Conservation (phyloP, 1,139 yeast species). For the Protomyces lactucae-debilis region DNA sequence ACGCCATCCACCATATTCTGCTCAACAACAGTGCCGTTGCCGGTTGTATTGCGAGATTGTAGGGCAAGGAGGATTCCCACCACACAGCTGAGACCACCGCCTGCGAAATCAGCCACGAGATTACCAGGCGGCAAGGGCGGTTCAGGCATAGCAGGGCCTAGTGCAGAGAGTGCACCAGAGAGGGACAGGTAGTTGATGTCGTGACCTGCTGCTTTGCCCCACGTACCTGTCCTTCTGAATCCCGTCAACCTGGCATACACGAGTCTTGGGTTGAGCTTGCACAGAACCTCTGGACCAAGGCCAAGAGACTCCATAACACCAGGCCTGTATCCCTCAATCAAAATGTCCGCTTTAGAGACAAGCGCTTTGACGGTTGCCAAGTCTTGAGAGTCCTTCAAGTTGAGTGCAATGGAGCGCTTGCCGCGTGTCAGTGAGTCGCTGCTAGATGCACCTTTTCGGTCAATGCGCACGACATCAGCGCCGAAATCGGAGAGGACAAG, state of each 20-base stretch:
- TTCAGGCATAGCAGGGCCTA: conserved; percentile 6
- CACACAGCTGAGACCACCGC: conserved; percentile 33
- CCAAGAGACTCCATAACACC: conserved; percentile 39
- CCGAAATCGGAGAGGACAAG: conserved; percentile 40
- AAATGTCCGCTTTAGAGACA: conserved; percentile 37
- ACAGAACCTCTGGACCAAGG: conserved; percentile 35
- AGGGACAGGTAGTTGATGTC: conserved; percentile 34
- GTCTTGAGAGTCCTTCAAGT: conserved; percentile 36
- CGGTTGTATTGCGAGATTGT: conserved; percentile 20
- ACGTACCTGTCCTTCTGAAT: conserved; percentile 31
- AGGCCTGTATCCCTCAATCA: conserved; percentile 40
- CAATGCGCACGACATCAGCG: conserved; percentile 40
- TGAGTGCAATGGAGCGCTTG: conserved; percentile 38
- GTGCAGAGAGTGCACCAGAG: conserved; percentile 30
- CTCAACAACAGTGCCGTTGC: conserved; percentile 30
- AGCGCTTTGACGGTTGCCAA: conserved; percentile 35
- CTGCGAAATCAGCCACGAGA: conserved; percentile 34
- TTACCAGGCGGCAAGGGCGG: conserved; percentile 21
- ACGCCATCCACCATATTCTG: conserved; percentile 34
- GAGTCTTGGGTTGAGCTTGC: conserved; percentile 27
- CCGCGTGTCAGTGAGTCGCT: conserved; percentile 40
- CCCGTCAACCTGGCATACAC: conserved; percentile 33
- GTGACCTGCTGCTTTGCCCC: conserved; percentile 32
- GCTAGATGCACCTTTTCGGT: conserved; percentile 30
- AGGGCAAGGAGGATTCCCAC: conserved; percentile 33